Evolutionary conservation across 2,329 filamentous ascomycete genomes (phyloP), one percentile per base, ranked within the genome.

Genomic region (Coniochaeta prunicola): DNA sequence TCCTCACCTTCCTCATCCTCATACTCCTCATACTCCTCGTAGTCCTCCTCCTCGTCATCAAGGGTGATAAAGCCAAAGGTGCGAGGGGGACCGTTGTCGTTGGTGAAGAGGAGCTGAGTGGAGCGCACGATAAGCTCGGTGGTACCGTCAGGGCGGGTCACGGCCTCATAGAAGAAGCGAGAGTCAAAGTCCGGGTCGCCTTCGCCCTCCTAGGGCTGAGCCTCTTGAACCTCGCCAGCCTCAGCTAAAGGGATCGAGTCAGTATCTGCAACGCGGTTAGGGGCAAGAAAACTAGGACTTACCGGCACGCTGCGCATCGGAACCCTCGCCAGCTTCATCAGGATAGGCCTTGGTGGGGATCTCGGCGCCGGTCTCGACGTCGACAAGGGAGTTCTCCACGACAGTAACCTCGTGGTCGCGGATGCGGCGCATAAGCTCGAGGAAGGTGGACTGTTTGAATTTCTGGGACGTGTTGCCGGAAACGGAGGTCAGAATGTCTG

Each of bases 371-470:
- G 70, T 70, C 0, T 56, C 45, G 4, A 65, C 63, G 12, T 72
- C 67, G 12, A 73, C 64, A 7, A 74, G 65, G 40, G 64, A 59
- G 31, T 68, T 87, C 42, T 87, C 89, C 63, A 90, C 80, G 38
- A 94, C 85, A 55, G 82, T 81, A 15, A 92, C 84, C 73, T 94
- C 86, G 58, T 82, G 79, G 67, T 90, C 85, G 57, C 88, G 82
- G 58, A 94, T 82, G 60, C 84, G 82, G 30, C 88, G 83, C 90
- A 96, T 94, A 53, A 96, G 76, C 4, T 82, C 79, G 0, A 93
- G 74, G 67, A 96, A 96, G 60, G 83, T 83, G 64, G 89, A 92
- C 67, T 92, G 84, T 65, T 86, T 84, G 71, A 94, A 94, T 68
- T 93, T 93, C 53, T 85, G 76, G 58, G 82, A 87, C 59, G 84